These are phyloP conservation scores for Eruca vesicaria DNA, from an alignment of 441 rosid genomes.

Conservation along the genomic window DNA sequence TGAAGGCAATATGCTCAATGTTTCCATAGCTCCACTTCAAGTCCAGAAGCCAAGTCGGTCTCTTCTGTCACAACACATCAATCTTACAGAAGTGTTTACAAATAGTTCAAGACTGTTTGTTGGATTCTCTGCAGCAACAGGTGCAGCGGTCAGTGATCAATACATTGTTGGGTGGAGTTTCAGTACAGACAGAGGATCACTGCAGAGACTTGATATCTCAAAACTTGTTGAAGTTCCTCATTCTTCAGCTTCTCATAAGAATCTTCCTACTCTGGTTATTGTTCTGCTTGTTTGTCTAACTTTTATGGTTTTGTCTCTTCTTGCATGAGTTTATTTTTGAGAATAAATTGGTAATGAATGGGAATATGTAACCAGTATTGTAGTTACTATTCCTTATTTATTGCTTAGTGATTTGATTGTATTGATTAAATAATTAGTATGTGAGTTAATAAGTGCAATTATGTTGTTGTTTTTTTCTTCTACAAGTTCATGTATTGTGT, in stretches of 20 bases:
- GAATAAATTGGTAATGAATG: too few relatives aligned
- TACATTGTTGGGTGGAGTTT: conserved; percentile 39
- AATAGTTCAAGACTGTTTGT: conserved; percentile 23
- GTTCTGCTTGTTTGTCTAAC: not conserved
- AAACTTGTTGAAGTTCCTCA: conserved; percentile 34
- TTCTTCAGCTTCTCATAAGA: conserved; percentile 7
- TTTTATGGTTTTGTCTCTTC: not conserved
- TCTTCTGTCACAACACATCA: conserved; percentile 27
- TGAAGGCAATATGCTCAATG: conserved; percentile 25
- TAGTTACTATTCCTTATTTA: too few relatives aligned
- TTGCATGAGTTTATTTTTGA: conserved; percentile 7
- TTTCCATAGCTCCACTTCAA: conserved; percentile 32
- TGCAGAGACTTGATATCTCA: conserved; percentile 21
- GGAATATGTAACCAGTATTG: too few relatives aligned
- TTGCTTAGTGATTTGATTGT: too few relatives aligned
- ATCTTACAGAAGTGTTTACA: conserved; percentile 19
- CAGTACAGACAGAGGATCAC: conserved; percentile 8
- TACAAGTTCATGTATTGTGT: too few relatives aligned
- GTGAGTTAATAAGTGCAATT: too few relatives aligned
- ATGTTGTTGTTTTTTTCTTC: too few relatives aligned
- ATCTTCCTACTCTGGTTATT: not conserved
- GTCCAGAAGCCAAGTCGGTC: conserved; percentile 33
- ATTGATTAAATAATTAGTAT: too few relatives aligned
- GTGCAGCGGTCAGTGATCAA: conserved; percentile 6
- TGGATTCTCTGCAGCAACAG: conserved; percentile 41